Conservation (phyloP, 2,329 filamentous ascomycete species). For the Epichloe baconii region DNA sequence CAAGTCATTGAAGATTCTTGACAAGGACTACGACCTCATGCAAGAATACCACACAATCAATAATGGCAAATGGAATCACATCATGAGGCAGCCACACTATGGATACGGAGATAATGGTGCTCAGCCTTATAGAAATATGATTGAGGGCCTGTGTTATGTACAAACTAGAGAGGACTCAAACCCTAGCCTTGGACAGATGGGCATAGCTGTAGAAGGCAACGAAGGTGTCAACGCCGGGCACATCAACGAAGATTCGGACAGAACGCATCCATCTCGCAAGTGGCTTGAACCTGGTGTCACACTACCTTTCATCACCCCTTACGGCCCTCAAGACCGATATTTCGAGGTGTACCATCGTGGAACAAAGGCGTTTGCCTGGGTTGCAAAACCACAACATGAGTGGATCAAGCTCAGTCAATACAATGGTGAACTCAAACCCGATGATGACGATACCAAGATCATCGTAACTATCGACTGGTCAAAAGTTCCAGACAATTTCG, state of each 20-base stretch:
- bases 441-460: constrained; percentile 18
- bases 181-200: constrained; percentile 28
- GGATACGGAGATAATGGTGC: constrained; percentile 24
- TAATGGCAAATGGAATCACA: constrained; percentile 42
- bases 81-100: constrained; percentile 36
- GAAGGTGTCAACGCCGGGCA: constrained; percentile 22
- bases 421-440: constrained; percentile 17
- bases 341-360: constrained; percentile 25
- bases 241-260: constrained; percentile 41
- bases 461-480: constrained; percentile 21
- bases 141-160: constrained; percentile 39
- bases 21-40: constrained; percentile 36
- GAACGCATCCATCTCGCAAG: constrained; percentile 27
- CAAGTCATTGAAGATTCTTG: constrained; percentile 35
- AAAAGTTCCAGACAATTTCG: constrained; percentile 24
- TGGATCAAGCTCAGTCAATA: constrained; percentile 19
- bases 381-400: constrained; percentile 17
- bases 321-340: constrained; percentile 18
- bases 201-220: constrained; percentile 19
- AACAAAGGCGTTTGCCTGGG: constrained; percentile 18
- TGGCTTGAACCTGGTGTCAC: constrained; percentile 18
- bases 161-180: constrained; percentile 34
- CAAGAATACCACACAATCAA: constrained; percentile 38
- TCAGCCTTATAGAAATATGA: constrained; percentile 38
- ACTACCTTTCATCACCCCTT: constrained; percentile 19